phyloP scores from a whole-genome alignment of 352 stramenopile genomes.

The Albugo candida region DNA sequence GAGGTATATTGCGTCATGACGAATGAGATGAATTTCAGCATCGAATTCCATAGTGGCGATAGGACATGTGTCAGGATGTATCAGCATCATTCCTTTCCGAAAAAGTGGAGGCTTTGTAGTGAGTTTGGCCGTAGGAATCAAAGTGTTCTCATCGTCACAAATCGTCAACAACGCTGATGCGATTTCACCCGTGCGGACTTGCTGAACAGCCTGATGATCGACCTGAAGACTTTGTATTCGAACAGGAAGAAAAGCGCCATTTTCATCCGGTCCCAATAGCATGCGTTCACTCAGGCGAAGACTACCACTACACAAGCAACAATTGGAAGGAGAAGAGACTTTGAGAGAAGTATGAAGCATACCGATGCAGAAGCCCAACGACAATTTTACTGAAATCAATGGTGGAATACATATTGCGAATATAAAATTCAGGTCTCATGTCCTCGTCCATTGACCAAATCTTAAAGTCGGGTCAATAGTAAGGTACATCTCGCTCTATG shows the following conservation, averaged over 20 bases:
- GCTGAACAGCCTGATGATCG: slow-evolving; percentile 37
- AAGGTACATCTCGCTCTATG: neutral
- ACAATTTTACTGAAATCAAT: neutral
- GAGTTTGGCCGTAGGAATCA: no score
- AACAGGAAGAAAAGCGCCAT: slow-evolving; percentile 43
- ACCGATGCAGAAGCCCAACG: neutral
- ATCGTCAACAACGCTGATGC: slow-evolving; percentile 43
- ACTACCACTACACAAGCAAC: slow-evolving; percentile 16
- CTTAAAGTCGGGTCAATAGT: slow-evolving; percentile 2
- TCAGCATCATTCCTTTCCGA: slow-evolving; percentile 48
- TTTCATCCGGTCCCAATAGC: slow-evolving; percentile 35
- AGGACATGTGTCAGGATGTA: slow-evolving; percentile 39
- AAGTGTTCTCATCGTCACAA: slow-evolving; percentile 1
- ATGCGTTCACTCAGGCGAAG: slow-evolving; percentile 39
- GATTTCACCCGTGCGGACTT: slow-evolving; percentile 42
- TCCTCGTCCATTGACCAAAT: slow-evolving; percentile 2
- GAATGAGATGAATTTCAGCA: slow-evolving; percentile 51
- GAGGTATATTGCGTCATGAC: slow-evolving; percentile 20
- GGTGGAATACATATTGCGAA: no score
- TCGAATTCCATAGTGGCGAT: slow-evolving; percentile 52
- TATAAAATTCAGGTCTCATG: neutral
- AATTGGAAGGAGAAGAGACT: neutral
- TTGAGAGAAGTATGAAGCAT: neutral
- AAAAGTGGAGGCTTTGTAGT: slow-evolving; percentile 6
- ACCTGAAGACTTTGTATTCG: slow-evolving; percentile 61